phyloP scores from a whole-genome alignment of 495 filamentous ascomycete genomes.

The Aspergillus incahuasiensis region DNA sequence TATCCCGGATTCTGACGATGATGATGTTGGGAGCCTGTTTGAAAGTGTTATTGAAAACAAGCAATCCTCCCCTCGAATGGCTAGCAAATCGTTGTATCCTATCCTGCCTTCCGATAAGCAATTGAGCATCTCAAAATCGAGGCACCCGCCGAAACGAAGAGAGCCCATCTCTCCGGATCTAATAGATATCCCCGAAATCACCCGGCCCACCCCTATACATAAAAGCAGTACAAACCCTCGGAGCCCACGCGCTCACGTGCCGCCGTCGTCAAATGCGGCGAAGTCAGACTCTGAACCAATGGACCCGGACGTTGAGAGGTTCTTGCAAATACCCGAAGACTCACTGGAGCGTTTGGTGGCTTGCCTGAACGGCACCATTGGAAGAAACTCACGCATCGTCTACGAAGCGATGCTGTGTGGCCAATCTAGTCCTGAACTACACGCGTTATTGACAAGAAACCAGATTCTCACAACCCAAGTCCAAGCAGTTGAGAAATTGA shows the following conservation, averaged over 20 bases:
- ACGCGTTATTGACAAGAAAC: constrained; percentile 31
- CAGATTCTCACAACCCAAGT: constrained; percentile 30
- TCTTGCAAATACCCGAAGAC: constrained; percentile 23
- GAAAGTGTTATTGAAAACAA: constrained; percentile 19
- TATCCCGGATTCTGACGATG: constrained; percentile 47
- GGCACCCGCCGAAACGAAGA: not conserved
- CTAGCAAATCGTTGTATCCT: constrained; percentile 27
- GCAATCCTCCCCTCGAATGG: constrained; percentile 18
- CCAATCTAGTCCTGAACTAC: constrained; percentile 26
- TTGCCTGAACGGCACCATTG: constrained; percentile 24
- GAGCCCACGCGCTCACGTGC: constrained; percentile 10
- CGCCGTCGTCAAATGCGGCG: constrained; percentile 20
- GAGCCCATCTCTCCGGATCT: constrained; percentile 1
- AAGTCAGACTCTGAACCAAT: constrained; percentile 6
- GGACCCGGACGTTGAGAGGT: constrained; percentile 26
- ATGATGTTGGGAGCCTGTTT: constrained; percentile 24
- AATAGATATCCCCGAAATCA: not conserved
- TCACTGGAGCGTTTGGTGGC: constrained; percentile 22
- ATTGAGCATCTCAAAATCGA: not conserved
- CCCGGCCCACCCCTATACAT: constrained; percentile 7
- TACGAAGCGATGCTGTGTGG: constrained; percentile 40
- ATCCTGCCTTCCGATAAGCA: constrained; percentile 22
- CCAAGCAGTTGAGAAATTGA: constrained; percentile 32
- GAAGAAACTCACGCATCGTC: constrained; percentile 36
- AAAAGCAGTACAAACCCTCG: not conserved